Evolutionary conservation across 1,139 yeast species (phyloP), one percentile per base, ranked within the genome.

Genomic region (Debaryomyces fabryi): DNA sequence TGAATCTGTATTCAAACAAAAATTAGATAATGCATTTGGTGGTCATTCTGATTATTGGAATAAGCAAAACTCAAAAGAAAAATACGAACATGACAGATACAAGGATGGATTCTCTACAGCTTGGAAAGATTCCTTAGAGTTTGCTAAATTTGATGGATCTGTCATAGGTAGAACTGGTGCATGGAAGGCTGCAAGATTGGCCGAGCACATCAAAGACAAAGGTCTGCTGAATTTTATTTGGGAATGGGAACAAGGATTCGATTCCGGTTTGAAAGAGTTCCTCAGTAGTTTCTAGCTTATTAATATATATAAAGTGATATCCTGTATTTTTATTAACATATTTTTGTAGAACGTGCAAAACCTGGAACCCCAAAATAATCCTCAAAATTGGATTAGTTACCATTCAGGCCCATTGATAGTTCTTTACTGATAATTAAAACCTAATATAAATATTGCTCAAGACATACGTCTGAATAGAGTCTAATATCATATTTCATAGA

Each of bases 241-340:
- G 97, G 96, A 88, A 64, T 92, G 89, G 86, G 88, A 85, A 32
- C 93, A 87, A 55, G 97, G 96, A 0, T 91, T 81, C 62, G 81
- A 81, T 48, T 76, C 79, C 45, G 97, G 90, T 0, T 55, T 80
- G 52, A 57, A 69, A 50, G 65, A 63, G 32, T 76, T 72, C 36
- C 44, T 16, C 34, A 43, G 18, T 37, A 36, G 41, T 46, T 18
- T 34, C 24, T 23, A 43, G 44, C 16, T 35, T 24, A 39, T 13
- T 21, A 30, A 33, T 13, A 21, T 39, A 23, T 13, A 9, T 12
- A 5, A 32, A 33, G 8, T 23, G 6, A n/a, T 20, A 33, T 32
- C 12, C 20, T 30, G 18, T 21, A 41, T 32, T 41, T 13, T 29
- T 18, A 20, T 20, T n/a, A n/a, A n/a, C 12, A 2, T n/a, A 13